phyloP scores from a whole-genome alignment of 495 filamentous ascomycete genomes.

The Massariosphaeria phaeospora region DNA sequence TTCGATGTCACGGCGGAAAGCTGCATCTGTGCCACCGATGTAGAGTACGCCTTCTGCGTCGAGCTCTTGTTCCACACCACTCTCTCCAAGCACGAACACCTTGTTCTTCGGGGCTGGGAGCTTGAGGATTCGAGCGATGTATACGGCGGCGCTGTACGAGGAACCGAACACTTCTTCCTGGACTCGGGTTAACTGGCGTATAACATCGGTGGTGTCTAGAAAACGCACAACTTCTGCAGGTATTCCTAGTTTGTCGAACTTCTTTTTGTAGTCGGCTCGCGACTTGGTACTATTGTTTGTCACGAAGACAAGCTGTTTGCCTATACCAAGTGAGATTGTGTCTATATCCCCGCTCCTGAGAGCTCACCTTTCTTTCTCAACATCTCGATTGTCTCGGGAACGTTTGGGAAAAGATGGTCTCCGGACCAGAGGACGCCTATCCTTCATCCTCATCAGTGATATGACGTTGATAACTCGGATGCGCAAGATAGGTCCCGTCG shows the following conservation, averaged over 20 bases:
- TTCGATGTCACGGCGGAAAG: constrained; percentile 66
- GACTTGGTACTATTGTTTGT: constrained; percentile 99
- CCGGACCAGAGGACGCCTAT: constrained; percentile 95
- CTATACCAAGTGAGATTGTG: constrained; percentile 42
- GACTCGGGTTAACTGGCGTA: background rate
- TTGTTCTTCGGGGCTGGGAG: constrained; percentile 75
- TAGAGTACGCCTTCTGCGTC: constrained; percentile 68
- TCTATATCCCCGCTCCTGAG: background rate
- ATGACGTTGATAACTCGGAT: background rate
- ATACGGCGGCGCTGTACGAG: constrained; percentile 89
- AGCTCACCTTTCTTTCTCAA: constrained; percentile 68
- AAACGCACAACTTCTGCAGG: constrained; percentile 56
- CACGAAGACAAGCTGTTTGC: constrained; percentile 91
- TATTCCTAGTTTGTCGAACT: constrained; percentile 78
- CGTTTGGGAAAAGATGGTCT: constrained; percentile 77
- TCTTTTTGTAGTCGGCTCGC: constrained; percentile 84
- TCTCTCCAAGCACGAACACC: constrained; percentile 88
- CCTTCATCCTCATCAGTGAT: constrained; percentile 42
- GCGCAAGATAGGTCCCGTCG: no score
- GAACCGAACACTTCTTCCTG: constrained; percentile 94
- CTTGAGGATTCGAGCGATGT: constrained; percentile 86
- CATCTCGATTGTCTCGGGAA: constrained; percentile 75
- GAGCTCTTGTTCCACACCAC: constrained; percentile 86
- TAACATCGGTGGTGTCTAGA: background rate
- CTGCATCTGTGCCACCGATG: constrained; percentile 84